Conservation (phyloP, 2,329 filamentous ascomycete species). For the Ceratocystiopsis minuta region DNA sequence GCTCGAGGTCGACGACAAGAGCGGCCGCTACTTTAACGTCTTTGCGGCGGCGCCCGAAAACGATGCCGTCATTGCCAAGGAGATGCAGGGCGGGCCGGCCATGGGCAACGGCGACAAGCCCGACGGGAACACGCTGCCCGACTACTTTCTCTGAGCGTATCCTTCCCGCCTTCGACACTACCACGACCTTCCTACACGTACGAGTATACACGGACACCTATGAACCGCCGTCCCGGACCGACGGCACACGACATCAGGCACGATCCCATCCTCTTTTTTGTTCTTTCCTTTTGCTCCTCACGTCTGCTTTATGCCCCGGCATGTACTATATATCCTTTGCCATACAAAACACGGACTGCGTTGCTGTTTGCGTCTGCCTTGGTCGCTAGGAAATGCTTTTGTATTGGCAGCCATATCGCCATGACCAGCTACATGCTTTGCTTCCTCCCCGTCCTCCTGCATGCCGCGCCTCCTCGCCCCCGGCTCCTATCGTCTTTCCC, state of each 20-base stretch:
- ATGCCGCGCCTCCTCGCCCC: too few species aligned
- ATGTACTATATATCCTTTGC: slow-evolving; percentile 1
- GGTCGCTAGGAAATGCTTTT: neutral
- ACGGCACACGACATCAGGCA: too few species aligned
- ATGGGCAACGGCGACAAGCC: slow-evolving; percentile 37
- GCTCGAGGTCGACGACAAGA: slow-evolving; percentile 82
- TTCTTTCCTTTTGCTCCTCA: neutral
- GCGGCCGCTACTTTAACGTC: slow-evolving; percentile 91
- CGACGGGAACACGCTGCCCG: slow-evolving; percentile 44
- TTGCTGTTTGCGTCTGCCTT: neutral
- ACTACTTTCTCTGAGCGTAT: slow-evolving; percentile 58
- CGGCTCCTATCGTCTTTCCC: too few species aligned
- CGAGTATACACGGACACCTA: neutral
- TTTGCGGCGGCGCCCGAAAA: slow-evolving; percentile 96
- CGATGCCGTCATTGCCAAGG: slow-evolving; percentile 54
- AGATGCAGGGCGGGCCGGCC: slow-evolving; percentile 42
- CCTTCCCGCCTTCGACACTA: too few species aligned
- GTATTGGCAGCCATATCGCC: too few species aligned
- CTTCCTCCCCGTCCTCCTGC: too few species aligned
- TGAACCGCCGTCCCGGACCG: too few species aligned
- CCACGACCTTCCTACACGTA: too few species aligned
- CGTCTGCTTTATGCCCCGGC: neutral
- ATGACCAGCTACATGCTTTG: too few species aligned
- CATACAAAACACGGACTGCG: too few species aligned
- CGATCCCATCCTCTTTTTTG: neutral